Evolutionary conservation across 176 grass and related monocot species (phyloP).

Genomic region (barley (Hordeum vulgare)): MorexV3_pseudomolecules_assembly NC_058523.1:530831359-530831858

Average conservation of each 20-base stretch:
- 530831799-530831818: slow-evolving; percentile 41
- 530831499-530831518: background rate
- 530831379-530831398: slow-evolving; percentile 45
- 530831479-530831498: slow-evolving; percentile 85
- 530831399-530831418: slow-evolving; percentile 71
- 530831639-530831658: background rate
- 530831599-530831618: no score
- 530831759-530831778: slow-evolving; percentile 55
- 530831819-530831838: slow-evolving; percentile 68
- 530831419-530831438: slow-evolving; percentile 51
- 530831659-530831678: background rate
- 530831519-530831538: background rate
- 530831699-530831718: slow-evolving; percentile 52
- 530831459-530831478: slow-evolving; percentile 57
- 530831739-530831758: slow-evolving; percentile 12
- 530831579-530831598: background rate
- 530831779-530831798: slow-evolving; percentile 47
- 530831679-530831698: slow-evolving; percentile 43
- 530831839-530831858: slow-evolving; percentile 89
- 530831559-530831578: background rate
- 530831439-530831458: slow-evolving; percentile 24
- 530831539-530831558: background rate
- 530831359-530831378: slow-evolving; percentile 54
- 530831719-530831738: slow-evolving; percentile 25
- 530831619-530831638: background rate